A percentile compares a stretch with the other conserved stretches of the same genome.
These are phyloP conservation scores for Fragilaria radians DNA, from an alignment of 108 stramenopile species.

Conservation along the genomic window DNA sequence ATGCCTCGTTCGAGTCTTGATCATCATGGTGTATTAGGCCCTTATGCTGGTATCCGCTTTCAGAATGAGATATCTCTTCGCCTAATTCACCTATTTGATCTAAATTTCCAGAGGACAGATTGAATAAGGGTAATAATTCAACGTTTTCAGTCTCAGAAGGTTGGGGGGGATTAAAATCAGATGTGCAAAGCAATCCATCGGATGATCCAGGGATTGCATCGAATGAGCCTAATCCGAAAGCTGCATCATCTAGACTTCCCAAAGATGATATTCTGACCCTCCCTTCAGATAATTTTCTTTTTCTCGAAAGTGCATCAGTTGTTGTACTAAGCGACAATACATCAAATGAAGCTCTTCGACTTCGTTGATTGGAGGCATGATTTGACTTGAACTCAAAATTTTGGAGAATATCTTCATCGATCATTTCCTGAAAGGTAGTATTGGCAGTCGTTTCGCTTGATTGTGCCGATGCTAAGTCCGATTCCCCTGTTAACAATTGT, in stretches of 20 bases:
- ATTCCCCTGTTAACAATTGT: too few species aligned
- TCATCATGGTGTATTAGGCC: too few species aligned
- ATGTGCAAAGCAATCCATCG: not conserved
- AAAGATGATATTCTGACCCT: not conserved
- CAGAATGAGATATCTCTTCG: slow-evolving; percentile 15
- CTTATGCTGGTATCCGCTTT: too few species aligned
- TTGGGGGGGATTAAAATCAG: too few species aligned
- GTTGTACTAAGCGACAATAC: not conserved
- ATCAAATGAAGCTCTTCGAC: not conserved
- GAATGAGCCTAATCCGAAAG: not conserved
- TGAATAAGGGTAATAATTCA: not conserved
- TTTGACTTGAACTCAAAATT: too few species aligned
- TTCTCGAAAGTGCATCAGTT: not conserved
- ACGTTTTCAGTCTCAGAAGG: not conserved
- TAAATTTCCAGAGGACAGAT: slow-evolving; percentile 14
- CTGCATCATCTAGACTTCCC: not conserved
- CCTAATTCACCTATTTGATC: slow-evolving; percentile 46
- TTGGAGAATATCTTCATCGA: too few species aligned
- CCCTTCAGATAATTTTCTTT: not conserved
- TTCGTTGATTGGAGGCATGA: too few species aligned
- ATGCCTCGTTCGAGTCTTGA: slow-evolving; percentile 16
- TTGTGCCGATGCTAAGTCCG: too few species aligned
- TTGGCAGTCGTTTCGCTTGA: too few species aligned
- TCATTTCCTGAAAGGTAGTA: too few species aligned
- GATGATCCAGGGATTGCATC: not conserved